These are phyloP conservation scores for Boletus fagicola DNA, from an alignment of 768 basidiomycete genomes.

Conservation along the genomic window DNA sequence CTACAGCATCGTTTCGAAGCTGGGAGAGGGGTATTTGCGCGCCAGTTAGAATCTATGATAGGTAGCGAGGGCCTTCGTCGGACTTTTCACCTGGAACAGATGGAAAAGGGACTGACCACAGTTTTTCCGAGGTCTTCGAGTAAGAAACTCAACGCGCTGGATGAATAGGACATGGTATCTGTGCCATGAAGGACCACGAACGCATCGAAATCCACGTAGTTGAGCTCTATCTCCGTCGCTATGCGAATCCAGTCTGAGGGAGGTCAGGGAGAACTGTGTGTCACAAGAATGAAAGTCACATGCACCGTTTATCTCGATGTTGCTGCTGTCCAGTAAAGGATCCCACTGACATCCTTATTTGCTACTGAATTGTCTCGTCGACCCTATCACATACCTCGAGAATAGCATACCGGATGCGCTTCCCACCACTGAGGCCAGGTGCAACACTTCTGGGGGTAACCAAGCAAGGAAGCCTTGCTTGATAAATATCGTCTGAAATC, in stretches of 20 bases:
- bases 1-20: conserved; percentile 90
- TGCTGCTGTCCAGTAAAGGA: conserved; percentile 84
- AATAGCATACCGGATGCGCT: conserved; percentile 82
- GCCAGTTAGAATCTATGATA: conserved; percentile 75
- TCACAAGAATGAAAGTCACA: neutral
- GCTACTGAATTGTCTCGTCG: neutral
- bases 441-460: conserved; percentile 73
- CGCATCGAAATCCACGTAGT: conserved; percentile 82
- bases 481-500: conserved; percentile 63
- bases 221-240: conserved; percentile 89
- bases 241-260: conserved; percentile 83
- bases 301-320: conserved; percentile 77
- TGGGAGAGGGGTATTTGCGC: conserved; percentile 93
- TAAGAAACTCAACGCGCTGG: conserved; percentile 86
- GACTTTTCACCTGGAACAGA: neutral
- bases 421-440: conserved; percentile 57
- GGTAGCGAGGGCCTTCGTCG: neutral
- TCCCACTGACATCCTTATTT: conserved; percentile 58
- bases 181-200: conserved; percentile 91
- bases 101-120: conserved; percentile 50
- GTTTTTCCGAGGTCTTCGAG: conserved; percentile 93
- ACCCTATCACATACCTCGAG: conserved; percentile 57
- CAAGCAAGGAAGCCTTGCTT: conserved; percentile 69
- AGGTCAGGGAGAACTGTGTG: conserved; percentile 3
- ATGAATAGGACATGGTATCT: conserved; percentile 88